Base-by-base conservation (phyloP, 805 yeast genomes). In the Pichia nakasei region DNA sequence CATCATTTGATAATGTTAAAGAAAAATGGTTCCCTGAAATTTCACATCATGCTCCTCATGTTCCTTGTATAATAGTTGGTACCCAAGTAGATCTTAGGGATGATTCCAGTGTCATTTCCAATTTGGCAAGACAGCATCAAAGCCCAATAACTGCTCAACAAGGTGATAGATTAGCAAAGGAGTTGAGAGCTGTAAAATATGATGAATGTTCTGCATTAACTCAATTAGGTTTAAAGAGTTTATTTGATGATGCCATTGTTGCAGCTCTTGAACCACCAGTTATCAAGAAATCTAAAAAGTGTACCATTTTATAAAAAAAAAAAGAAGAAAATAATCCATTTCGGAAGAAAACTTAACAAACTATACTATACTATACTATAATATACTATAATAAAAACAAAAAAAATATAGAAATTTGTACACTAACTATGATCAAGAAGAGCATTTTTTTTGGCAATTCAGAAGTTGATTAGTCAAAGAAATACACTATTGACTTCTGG, bases 21-120 rank as follows among this genome's bases (percentile, higher is more conserved):
- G 97, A 93, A 68, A 91, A 91, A 68, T 91, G 98, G 98, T 84
- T 89, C 69, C 97, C 97, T 26, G 98, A 91, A 65, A 95, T 93
- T 49, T 76, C 73, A 54, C 96, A 89, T 64, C 97, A 91, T 67
- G 89, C 85, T 57, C 94, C 97, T 60, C 96, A 95, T 48, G 97
- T 89, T 38, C 97, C 97, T 20, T 91, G 96, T 58, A 76, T 91
- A 55, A 86, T 91, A 60, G 97, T 91, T 35, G 98, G 98, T 53
- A 93, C 97, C 12, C 97, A 91, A 68, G 81, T 86, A 45, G 98
- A 91, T 72, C 73, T 91, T 58, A 82, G 97, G 65, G 89, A 85
- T 57, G 97, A 91, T 63, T 93, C 89, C 49, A 84, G 86, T 37
- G 86, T 89, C 47, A 73, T 88, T 55, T 93, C 89, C 61, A 82